phyloP scores from a whole-genome alignment of 306 rosid genomes.

The Mimosa pudica region DNA sequence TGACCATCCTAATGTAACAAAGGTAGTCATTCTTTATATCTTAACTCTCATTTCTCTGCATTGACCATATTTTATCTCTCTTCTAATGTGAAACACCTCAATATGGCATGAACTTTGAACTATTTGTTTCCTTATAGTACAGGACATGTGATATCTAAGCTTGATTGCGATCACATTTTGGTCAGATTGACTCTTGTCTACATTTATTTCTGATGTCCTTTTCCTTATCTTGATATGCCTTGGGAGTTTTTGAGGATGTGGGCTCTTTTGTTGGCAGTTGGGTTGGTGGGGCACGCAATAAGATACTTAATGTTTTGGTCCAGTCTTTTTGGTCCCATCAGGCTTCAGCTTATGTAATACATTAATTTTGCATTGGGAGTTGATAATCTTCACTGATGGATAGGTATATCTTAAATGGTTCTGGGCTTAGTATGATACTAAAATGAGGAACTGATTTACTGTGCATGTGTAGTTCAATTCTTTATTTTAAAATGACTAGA shows the following conservation, averaged over 20 bases:
- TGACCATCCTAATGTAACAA: slow-evolving; percentile 97
- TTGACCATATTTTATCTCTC: slow-evolving; percentile 28
- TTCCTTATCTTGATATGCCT: neutral
- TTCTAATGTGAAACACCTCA: slow-evolving; percentile 12
- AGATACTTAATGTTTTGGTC: neutral
- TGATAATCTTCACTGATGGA: neutral
- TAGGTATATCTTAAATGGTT: neutral
- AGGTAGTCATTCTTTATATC: slow-evolving; percentile 54
- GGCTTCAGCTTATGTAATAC: neutral
- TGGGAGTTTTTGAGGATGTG: neutral
- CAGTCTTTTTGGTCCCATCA: slow-evolving; percentile 2
- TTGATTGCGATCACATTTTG: slow-evolving; percentile 1
- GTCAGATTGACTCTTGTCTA: neutral
- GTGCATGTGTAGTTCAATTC: neutral
- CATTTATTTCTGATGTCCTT: slow-evolving; percentile 7
- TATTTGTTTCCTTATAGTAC: neutral
- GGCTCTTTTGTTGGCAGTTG: neutral
- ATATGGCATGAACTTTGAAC: slow-evolving; percentile 5
- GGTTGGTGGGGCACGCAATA: slow-evolving; percentile 3
- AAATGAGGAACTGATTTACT: slow-evolving; percentile 1
- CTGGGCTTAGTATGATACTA: neutral
- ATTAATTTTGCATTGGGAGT: slow-evolving; percentile 1
- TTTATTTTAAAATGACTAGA: neutral
- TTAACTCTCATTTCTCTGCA: slow-evolving; percentile 28
- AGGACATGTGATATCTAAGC: slow-evolving; percentile 14